phyloP scores from a whole-genome alignment of 305 asterid species.

The Solanum hybrid region DNA sequence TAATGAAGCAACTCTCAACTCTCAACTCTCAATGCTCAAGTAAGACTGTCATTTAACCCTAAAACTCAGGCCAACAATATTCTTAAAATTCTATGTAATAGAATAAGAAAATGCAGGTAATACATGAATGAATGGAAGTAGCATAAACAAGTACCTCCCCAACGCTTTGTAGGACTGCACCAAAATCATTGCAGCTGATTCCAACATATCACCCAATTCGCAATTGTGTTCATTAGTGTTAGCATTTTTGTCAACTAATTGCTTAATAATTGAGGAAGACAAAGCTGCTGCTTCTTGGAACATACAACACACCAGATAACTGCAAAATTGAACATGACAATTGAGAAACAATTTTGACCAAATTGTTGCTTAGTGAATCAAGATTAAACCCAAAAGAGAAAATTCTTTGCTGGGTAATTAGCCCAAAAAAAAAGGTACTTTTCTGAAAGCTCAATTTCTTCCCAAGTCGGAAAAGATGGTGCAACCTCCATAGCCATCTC shows the following conservation, averaged over 20 bases:
- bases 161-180: constrained; percentile 64
- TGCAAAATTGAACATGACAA: constrained; percentile 18
- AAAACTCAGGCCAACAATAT: neutral
- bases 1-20: neutral
- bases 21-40: neutral
- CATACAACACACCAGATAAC: constrained; percentile 64
- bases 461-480: constrained; percentile 35
- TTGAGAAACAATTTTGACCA: constrained; percentile 1
- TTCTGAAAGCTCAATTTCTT: constrained; percentile 56
- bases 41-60: neutral
- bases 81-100: neutral
- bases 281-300: constrained; percentile 52
- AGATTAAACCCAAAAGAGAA: neutral
- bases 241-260: constrained; percentile 21
- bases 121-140: neutral
- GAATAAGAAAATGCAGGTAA: neutral
- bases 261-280: constrained; percentile 45
- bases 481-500: constrained; percentile 21
- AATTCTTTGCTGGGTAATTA: neutral
- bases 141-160: constrained; percentile 32
- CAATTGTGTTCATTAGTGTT: constrained; percentile 10
- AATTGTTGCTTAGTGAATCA: neutral
- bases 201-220: constrained; percentile 54
- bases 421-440: constrained; percentile 21
- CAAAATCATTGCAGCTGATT: constrained; percentile 82